Base-by-base conservation (phyloP, 176 grass and related monocot genomes). In the Avena insularis region DNA sequence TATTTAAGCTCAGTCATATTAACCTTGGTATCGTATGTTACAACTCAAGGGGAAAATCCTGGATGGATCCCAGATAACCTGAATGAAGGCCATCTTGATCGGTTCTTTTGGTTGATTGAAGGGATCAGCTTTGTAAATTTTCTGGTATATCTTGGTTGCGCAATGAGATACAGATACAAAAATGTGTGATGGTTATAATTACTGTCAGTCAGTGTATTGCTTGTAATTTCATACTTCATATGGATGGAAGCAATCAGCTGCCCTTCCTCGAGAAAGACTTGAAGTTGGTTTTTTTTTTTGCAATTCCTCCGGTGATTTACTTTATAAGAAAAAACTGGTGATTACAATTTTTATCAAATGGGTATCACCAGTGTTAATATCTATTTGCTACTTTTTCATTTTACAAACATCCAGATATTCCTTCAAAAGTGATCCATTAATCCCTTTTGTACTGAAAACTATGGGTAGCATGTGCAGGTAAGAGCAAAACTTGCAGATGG, bases 21-120 rank as follows among this genome's bases (percentile, higher is more conserved):
- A 23, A 93, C 89, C 1, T 7, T 91, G 9, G 93, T 98, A 36
- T 85, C 93, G 3, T 86, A 89, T 65, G 49, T 93, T 78, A 98
- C 95, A 6, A 93, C 91, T 60, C 73, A 66, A 50, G 91, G 90
- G 82, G 91, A 93, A 20, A 47, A 87, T 75, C 79, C 82, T 46
- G 95, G 95, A 63, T 95, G 95, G 95, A 97, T 97, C 56, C 95
- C 93, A 5, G 93, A 95, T 85, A 93, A 93, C 29, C 81, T 97
- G 65, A 97, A 98, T 11, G 90, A 98, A 88, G 95, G 95, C 43
- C 93, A 93, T 77, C 91, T 98, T 5, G 95, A 95, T 71, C 86
- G 87, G n/a, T 98, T 95, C 88, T 98, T 98, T 87, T 98, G 88
- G 90, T 89, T 98, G 66, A 86, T 98, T 82, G 84, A 90, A 64